These are phyloP conservation scores for Heritiera littoralis DNA, from an alignment of 345 rosid genomes.

Conservation along the genomic window DNA sequence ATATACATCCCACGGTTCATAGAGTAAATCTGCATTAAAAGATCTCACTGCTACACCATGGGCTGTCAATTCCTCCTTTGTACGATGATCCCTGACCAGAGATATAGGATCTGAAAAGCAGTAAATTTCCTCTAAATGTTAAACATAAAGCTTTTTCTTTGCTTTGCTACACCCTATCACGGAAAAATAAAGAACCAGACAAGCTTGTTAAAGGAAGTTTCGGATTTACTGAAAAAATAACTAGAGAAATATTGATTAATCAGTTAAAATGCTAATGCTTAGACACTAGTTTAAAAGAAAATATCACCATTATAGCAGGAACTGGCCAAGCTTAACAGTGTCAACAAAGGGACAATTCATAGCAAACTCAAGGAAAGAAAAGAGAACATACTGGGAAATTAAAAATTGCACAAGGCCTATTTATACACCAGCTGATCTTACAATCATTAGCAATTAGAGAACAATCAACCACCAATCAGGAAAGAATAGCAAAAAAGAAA, in stretches of 20 bases:
- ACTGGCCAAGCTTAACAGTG: conserved; percentile 5
- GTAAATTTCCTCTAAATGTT: conserved; percentile 21
- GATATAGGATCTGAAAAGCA: conserved; percentile 84
- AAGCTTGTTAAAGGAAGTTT: conserved; percentile 6
- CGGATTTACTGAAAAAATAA: background rate
- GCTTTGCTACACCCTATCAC: background rate
- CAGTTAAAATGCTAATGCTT: background rate
- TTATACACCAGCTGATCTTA: background rate
- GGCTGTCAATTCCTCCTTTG: conserved; percentile 70
- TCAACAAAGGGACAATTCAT: background rate
- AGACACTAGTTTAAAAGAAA: background rate
- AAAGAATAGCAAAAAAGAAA: background rate
- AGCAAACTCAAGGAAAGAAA: background rate
- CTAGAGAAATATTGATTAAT: conserved; percentile 2
- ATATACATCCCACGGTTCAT: conserved; percentile 96
- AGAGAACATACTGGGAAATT: conserved; percentile 9
- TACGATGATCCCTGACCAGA: conserved; percentile 91
- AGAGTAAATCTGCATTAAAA: conserved; percentile 91
- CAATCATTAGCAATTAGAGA: conserved; percentile 7
- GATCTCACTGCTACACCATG: conserved; percentile 79
- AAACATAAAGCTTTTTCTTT: background rate
- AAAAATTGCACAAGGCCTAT: background rate
- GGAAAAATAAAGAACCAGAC: conserved; percentile 10
- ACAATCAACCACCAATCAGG: conserved; percentile 6
- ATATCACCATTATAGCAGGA: conserved; percentile 6